Evolutionary conservation across 2,329 filamentous ascomycete species (phyloP), one percentile per base, ranked within the genome.

Genomic region (Mariannaea sp.): DNA sequence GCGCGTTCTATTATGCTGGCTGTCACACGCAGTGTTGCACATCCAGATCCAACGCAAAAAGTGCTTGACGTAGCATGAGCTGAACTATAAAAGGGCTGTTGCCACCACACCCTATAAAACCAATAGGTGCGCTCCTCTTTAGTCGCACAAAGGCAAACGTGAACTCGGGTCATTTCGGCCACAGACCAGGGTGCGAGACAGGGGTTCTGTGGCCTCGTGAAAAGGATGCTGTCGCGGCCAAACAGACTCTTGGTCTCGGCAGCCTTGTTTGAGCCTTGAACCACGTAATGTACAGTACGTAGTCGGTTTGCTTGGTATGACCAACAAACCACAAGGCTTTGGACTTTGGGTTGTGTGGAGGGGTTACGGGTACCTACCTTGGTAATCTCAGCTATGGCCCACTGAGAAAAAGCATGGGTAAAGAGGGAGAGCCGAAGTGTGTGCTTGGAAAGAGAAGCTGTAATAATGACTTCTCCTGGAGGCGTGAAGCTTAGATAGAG

Each of bases 161-260:
- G 64, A 66, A 66, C 55, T 61, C 60, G 60, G 64, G 59, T 56
- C 58, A 56, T 64, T 55, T 64, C 56, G 64, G 64, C 52, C 54
- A 56, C 55, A 55, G 42, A 49, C 55, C 55, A 12, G 35, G 42
- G 45, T 46, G 54, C 54, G 43, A 44, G 30, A 56, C 55, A 59
- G 53, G 64, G 64, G 55, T 49, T 58, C 54, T 57, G 55, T 49
- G 61, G 51, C 46, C 33, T 38, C 36, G 35, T 55, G 57, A 57
- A 46, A 36, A 56, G n/a, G 55, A 59, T 65, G 59, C 63, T 63
- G 61, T 64, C 59, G 64, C 64, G 53, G 27, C 57, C 54, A 56
- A 59, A 56, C 50, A 47, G 47, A 30, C 29, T 46, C 29, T 55
- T 44, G 57, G 38, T 30, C 52, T 45, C 54, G 53, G 60, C 57